phyloP scores from a whole-genome alignment of 2,329 filamentous ascomycete genomes.

The Fusarium buxicola region DNA sequence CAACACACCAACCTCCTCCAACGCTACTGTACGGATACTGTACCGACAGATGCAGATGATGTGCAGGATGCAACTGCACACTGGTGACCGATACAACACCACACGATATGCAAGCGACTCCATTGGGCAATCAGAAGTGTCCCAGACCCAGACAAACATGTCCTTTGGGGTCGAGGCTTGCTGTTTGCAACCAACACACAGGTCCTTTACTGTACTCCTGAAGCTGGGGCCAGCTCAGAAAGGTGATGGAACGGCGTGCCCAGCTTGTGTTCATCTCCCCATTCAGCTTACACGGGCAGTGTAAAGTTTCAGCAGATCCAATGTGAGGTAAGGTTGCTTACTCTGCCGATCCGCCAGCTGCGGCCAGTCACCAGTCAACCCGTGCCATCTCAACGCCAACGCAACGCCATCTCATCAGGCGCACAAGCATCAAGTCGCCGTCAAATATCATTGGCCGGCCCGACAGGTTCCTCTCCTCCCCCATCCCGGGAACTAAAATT shows the following conservation, averaged over 20 bases:
- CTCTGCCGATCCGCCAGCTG: constrained; percentile 18
- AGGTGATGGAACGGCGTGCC: background rate
- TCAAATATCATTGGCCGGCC: constrained; percentile 15
- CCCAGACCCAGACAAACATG: background rate
- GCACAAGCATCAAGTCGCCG: background rate
- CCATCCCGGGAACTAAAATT: constrained; percentile 35
- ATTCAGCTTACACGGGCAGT: background rate
- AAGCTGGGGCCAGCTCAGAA: background rate
- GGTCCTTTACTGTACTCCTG: background rate
- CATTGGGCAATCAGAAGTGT: background rate
- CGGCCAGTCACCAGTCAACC: constrained; percentile 3
- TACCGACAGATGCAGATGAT: constrained; percentile 27
- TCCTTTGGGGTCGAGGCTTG: background rate
- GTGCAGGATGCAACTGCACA: constrained; percentile 24
- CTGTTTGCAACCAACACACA: background rate
- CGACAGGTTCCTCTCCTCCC: background rate
- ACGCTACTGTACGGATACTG: too few relatives aligned
- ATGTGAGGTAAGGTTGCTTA: constrained; percentile 11
- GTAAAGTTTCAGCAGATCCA: background rate
- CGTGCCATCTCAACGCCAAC: constrained; percentile 13
- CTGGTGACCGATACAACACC: background rate
- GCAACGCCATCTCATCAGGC: constrained; percentile 9
- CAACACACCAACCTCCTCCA: background rate
- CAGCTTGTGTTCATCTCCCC: background rate
- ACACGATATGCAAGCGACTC: background rate